Conservation (phyloP, 2,329 filamentous ascomycete species). For the Aureobasidium vineae region DNA sequence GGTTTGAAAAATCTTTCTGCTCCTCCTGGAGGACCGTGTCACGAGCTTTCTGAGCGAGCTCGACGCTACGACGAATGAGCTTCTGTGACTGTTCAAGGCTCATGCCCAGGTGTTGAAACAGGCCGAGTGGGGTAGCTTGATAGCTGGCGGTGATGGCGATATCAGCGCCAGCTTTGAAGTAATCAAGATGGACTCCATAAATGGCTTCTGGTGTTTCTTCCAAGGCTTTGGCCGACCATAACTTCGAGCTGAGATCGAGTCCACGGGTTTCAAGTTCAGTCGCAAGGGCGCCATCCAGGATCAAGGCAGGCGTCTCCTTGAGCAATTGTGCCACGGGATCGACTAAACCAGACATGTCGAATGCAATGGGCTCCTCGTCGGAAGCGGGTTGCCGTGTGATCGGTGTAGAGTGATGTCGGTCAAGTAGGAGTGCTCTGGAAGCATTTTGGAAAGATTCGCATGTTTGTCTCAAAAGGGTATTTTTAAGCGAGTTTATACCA, state of each 20-base stretch:
- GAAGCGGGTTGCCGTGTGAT: background rate
- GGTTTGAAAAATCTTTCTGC: background rate
- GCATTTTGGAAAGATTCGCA: conserved; percentile 24
- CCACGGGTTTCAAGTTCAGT: conserved; percentile 49
- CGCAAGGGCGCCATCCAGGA: conserved; percentile 50
- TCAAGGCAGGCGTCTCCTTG: conserved; percentile 32
- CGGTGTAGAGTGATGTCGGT: background rate
- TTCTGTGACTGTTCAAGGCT: conserved; percentile 37
- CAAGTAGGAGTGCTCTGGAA: conserved; percentile 6
- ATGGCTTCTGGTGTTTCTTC: conserved; percentile 44
- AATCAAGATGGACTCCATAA: conserved; percentile 46
- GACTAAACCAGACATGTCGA: background rate
- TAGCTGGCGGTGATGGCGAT: conserved; percentile 51
- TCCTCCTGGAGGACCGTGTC: conserved; percentile 28
- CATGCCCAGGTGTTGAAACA: conserved; percentile 42
- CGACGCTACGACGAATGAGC: conserved; percentile 44
- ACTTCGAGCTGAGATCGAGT: conserved; percentile 43
- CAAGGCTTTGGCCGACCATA: conserved; percentile 50
- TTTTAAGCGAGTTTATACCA: conserved; percentile 4
- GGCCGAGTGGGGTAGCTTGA: conserved; percentile 46
- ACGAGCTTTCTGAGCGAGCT: conserved; percentile 43
- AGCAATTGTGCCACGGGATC: conserved; percentile 24
- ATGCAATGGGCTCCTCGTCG: background rate
- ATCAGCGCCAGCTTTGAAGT: conserved; percentile 47
- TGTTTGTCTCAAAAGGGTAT: background rate